phyloP scores from a whole-genome alignment of 1,284 basidiomycete genomes.

The Puccinia novopanici region DNA sequence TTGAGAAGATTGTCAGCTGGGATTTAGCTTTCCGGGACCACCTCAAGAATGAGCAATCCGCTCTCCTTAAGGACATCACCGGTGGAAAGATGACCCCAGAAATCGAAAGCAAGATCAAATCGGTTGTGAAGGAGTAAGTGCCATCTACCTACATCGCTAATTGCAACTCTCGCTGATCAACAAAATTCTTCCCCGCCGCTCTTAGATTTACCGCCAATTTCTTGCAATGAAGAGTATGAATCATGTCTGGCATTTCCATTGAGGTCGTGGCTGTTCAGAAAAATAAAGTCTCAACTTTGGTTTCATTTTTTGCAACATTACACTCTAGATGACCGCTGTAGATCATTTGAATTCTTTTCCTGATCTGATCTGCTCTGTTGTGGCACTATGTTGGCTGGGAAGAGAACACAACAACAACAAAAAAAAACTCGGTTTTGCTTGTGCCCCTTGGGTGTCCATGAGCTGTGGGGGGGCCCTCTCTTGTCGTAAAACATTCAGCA shows the following conservation, averaged over 20 bases:
- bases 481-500: too few species aligned
- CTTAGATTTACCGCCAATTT: conserved; percentile 47
- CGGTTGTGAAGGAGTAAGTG: conserved; percentile 61
- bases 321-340: conserved; percentile 6
- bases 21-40: conserved; percentile 85
- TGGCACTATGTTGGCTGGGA: background rate
- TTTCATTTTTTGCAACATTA: background rate
- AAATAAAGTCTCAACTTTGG: background rate
- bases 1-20: conserved; percentile 92
- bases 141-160: conserved; percentile 14
- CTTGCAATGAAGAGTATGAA: conserved; percentile 36
- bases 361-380: background rate
- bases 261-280: conserved; percentile 2
- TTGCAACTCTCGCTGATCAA: background rate
- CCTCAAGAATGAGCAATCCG: conserved; percentile 57
- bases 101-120: conserved; percentile 90
- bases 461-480: too few species aligned
- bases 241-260: conserved; percentile 1
- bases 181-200: background rate
- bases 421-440: background rate
- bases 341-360: background rate
- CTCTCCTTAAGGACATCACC: conserved; percentile 67
- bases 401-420: background rate
- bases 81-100: conserved; percentile 81
- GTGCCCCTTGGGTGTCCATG: background rate